phyloP scores from a whole-genome alignment of 192 early-diverging fungal genomes.

The Backusella psychrophila region DNA sequence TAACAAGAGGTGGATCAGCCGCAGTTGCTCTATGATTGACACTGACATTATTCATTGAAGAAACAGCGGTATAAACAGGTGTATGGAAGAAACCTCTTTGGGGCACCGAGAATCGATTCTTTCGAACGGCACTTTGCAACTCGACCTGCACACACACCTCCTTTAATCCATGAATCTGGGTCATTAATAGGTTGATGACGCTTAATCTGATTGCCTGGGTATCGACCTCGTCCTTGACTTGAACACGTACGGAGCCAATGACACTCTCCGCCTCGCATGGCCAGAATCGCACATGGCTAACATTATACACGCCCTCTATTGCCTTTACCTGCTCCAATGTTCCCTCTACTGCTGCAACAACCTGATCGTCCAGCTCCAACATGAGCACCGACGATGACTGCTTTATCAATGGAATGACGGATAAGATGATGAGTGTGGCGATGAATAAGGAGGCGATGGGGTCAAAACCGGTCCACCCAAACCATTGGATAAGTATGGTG shows the following conservation, averaged over 20 bases:
- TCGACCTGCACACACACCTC: slow-evolving; percentile 55
- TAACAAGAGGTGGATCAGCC: background rate
- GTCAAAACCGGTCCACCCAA: slow-evolving; percentile 95
- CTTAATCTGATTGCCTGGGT: slow-evolving; percentile 37
- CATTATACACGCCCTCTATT: slow-evolving; percentile 39
- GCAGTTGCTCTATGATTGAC: slow-evolving; percentile 3
- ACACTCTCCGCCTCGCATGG: slow-evolving; percentile 51
- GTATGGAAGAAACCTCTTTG: slow-evolving; percentile 19
- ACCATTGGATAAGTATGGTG: slow-evolving; percentile 83
- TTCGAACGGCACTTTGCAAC: slow-evolving; percentile 1
- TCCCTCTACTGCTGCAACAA: slow-evolving; percentile 39
- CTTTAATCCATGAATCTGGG: slow-evolving; percentile 44
- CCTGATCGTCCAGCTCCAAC: slow-evolving; percentile 42
- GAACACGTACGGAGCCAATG: slow-evolving; percentile 55
- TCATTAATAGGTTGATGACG: slow-evolving; percentile 40
- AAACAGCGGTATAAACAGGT: background rate
- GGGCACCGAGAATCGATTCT: background rate
- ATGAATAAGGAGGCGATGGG: slow-evolving; percentile 95
- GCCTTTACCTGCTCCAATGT: slow-evolving; percentile 46
- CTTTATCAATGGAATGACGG: slow-evolving; percentile 83
- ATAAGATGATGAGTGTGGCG: slow-evolving; percentile 80
- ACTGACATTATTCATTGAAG: slow-evolving; percentile 8
- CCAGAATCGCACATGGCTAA: slow-evolving; percentile 52
- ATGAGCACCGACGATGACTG: slow-evolving; percentile 60
- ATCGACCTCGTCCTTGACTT: slow-evolving; percentile 25